Conservation (phyloP, 2,329 filamentous ascomycete species). For the Chaetomiaceae sp. region DNA sequence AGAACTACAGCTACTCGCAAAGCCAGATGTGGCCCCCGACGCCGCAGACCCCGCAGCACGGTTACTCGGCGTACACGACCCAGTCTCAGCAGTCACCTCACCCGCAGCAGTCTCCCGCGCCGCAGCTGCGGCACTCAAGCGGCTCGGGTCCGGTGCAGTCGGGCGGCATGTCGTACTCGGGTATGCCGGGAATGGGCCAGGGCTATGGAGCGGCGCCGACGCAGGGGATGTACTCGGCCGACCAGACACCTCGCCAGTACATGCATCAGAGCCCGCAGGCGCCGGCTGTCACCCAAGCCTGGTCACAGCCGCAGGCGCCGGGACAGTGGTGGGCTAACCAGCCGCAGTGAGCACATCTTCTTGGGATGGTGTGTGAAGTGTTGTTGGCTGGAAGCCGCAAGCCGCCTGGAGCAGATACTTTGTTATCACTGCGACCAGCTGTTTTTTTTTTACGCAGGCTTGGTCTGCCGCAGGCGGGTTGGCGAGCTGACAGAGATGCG, state of each 20-base stretch:
- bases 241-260: conserved; percentile 62
- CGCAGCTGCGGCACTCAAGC: conserved; percentile 56
- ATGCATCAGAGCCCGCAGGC: conserved; percentile 59
- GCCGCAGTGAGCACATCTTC: conserved; percentile 35
- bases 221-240: conserved; percentile 56
- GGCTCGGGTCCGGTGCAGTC: conserved; percentile 53
- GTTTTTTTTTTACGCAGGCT: no score
- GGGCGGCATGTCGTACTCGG: conserved; percentile 55
- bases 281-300: conserved; percentile 49
- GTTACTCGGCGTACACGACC: conserved; percentile 46
- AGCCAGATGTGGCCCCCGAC: conserved; percentile 64
- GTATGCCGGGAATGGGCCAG: conserved; percentile 58
- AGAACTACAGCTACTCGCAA: conserved; percentile 60
- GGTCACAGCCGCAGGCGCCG: conserved; percentile 56
- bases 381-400: no score
- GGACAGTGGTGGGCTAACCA: conserved; percentile 54
- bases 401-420: no score
- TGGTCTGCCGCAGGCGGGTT: background rate
- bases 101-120: conserved; percentile 52
- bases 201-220: conserved; percentile 49
- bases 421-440: no score
- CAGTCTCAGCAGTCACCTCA: conserved; percentile 49
- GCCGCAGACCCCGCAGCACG: conserved; percentile 58
- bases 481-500: background rate
- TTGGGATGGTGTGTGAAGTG: background rate